Conservation (phyloP, 2,329 filamentous ascomycete species). For the Colletotrichum liriopes region DNA sequence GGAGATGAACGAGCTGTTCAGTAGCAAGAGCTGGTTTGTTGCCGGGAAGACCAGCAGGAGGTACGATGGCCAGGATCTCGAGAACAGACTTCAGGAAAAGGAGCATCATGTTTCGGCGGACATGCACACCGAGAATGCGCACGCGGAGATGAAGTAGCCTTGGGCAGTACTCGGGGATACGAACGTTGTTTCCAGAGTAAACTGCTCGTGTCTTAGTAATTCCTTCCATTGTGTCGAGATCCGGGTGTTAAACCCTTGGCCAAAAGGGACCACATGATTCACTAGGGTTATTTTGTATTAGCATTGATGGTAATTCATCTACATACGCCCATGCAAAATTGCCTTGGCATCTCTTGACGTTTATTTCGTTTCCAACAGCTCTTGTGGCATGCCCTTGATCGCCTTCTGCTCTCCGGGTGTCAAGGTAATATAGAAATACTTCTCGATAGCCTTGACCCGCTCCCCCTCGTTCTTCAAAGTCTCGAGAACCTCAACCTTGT, state of each 20-base stretch:
- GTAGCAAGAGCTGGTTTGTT: conserved; percentile 75
- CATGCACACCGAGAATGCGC: conserved; percentile 6
- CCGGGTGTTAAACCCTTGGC: too few species aligned
- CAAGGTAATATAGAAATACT: conserved; percentile 66
- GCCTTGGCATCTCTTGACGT: background rate
- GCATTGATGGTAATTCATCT: background rate
- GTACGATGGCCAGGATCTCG: background rate
- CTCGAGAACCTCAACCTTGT: conserved; percentile 58
- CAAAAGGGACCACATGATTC: too few species aligned
- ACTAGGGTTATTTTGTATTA: background rate
- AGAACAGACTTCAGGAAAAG: conserved; percentile 21
- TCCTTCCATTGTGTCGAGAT: background rate
- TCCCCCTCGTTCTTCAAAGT: conserved; percentile 63
- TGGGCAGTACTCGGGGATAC: background rate
- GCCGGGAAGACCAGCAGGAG: conserved; percentile 47
- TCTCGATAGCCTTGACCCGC: conserved; percentile 63
- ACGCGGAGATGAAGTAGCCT: background rate
- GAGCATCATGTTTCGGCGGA: background rate
- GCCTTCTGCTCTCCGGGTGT: conserved; percentile 61
- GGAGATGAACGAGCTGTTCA: conserved; percentile 78
- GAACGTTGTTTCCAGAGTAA: background rate
- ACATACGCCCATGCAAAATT: too few species aligned
- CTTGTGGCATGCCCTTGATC: conserved; percentile 58
- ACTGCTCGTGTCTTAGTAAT: too few species aligned
- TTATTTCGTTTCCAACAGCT: conserved; percentile 21